These are phyloP conservation scores for Salix viminalis DNA, from an alignment of 345 rosid genomes.

Conservation along the genomic window DNA sequence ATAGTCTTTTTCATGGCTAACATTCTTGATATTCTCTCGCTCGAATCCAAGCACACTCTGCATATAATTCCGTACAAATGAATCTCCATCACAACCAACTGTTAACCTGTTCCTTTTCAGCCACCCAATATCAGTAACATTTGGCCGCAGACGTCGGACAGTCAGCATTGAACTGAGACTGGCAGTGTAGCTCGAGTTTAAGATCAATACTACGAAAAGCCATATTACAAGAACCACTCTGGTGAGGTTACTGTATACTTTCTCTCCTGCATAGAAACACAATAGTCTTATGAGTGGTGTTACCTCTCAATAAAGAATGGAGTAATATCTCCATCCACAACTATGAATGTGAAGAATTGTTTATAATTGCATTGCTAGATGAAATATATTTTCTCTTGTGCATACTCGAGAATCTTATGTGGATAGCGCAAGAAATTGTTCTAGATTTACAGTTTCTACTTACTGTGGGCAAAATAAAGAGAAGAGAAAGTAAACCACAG, in stretches of 20 bases:
- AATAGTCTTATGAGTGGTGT: too few species aligned
- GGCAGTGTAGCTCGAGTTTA: conserved; percentile 63
- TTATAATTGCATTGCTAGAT: too few species aligned
- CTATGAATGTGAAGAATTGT: too few species aligned
- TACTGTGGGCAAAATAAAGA: conserved; percentile 57
- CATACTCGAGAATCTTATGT: too few species aligned
- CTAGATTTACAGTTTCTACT: conserved; percentile 5
- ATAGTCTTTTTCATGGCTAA: conserved; percentile 21
- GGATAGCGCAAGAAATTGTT: too few species aligned
- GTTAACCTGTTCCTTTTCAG: conserved; percentile 23
- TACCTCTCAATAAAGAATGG: rapidly evolving
- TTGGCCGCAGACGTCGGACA: conserved; percentile 28
- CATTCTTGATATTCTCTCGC: conserved; percentile 13
- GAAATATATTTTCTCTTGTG: background rate
- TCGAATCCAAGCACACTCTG: conserved; percentile 25
- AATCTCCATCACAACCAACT: conserved; percentile 47
- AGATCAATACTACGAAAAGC: conserved; percentile 53
- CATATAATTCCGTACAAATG: conserved; percentile 44
- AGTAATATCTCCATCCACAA: too few species aligned
- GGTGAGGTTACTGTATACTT: conserved; percentile 33
- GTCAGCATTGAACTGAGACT: conserved; percentile 54
- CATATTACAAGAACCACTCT: conserved; percentile 45
- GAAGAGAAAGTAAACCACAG: conserved; percentile 51
- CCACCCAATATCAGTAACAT: conserved; percentile 32
- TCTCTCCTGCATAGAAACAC: conserved; percentile 35